Percentiles rank a stretch among this genome's conserved stretches.
phyloP scores from a whole-genome alignment of 768 basidiomycete genomes.

The Kwoniella dejecticola region DNA sequence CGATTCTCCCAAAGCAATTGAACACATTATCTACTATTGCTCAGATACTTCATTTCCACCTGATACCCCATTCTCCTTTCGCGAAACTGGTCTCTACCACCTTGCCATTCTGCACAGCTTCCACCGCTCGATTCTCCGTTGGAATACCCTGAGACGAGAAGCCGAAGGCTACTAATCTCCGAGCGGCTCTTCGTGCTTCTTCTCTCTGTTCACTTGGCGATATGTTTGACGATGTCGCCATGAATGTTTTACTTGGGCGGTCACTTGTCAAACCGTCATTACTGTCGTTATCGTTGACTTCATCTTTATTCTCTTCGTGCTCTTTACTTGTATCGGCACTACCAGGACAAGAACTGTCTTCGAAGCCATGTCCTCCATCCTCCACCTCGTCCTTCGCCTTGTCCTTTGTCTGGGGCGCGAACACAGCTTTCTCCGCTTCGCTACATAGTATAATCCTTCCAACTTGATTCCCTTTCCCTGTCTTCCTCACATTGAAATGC shows the following conservation, averaged over 20 bases:
- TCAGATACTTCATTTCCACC: constrained; percentile 34
- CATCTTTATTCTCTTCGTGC: constrained; percentile 11
- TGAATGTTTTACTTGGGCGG: not conserved
- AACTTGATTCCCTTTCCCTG: too few species aligned
- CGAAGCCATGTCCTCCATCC: too few species aligned
- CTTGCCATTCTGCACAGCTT: constrained; percentile 37
- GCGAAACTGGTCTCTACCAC: constrained; percentile 41
- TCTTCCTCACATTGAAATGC: too few species aligned
- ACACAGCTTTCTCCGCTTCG: too few species aligned
- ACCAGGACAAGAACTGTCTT: too few species aligned
- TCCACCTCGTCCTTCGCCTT: too few species aligned
- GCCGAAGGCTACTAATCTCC: constrained; percentile 36
- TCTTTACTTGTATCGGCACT: not conserved
- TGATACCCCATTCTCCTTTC: constrained; percentile 42
- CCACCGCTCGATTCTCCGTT: constrained; percentile 27
- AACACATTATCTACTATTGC: too few species aligned
- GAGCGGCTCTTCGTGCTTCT: constrained; percentile 32
- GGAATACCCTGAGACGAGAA: constrained; percentile 29
- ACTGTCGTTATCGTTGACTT: not conserved
- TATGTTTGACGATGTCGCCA: not conserved
- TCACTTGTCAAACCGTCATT: not conserved
- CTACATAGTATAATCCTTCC: too few species aligned
- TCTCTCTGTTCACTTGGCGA: constrained; percentile 23
- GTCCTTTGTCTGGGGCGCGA: too few species aligned
- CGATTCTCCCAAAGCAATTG: too few species aligned